These are phyloP conservation scores for Fusarium sp. DNA, from an alignment of 2,329 filamentous ascomycete genomes.

Conservation along the genomic window DNA sequence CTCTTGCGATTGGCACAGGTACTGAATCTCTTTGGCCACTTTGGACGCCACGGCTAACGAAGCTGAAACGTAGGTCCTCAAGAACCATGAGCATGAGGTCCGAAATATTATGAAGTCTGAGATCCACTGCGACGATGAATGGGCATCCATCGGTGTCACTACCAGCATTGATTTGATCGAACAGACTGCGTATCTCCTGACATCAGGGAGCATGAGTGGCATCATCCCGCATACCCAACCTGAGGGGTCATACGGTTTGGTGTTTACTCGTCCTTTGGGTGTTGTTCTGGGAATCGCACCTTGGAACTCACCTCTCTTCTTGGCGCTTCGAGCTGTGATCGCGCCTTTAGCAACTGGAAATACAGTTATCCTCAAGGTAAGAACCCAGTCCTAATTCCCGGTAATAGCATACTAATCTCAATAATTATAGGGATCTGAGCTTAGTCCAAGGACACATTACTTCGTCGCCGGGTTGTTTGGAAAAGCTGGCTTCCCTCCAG, in stretches of 20 bases:
- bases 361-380: background rate
- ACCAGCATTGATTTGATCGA: background rate
- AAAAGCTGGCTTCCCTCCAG: background rate
- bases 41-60: rapidly evolving
- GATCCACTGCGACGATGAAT: background rate
- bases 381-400: rapidly evolving
- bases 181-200: background rate
- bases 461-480: background rate
- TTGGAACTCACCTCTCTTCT: background rate
- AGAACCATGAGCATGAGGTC: background rate
- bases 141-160: background rate
- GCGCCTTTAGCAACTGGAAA: background rate
- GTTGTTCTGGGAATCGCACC: background rate
- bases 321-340: background rate
- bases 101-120: background rate
- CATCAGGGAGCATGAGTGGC: background rate
- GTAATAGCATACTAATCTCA: background rate
- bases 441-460: background rate
- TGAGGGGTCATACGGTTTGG: background rate
- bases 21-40: rapidly evolving
- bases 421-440: background rate
- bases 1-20: background rate
- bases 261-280: background rate
- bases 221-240: background rate
- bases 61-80: background rate